phyloP scores from a whole-genome alignment of 768 basidiomycete species.

The Boletus vinaceobasis region DNA sequence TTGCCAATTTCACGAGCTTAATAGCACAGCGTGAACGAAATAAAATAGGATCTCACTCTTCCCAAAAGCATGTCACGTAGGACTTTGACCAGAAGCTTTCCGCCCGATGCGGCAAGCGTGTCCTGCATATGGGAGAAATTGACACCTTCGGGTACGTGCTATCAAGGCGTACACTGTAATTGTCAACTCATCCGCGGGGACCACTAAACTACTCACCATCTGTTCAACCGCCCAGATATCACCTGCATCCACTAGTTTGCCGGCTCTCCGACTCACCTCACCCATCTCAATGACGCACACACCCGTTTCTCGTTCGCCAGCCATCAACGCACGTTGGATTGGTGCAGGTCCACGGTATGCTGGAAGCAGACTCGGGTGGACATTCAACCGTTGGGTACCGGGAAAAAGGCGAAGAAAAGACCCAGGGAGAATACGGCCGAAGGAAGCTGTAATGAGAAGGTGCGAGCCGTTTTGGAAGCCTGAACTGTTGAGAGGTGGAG shows the following conservation, averaged over 20 bases:
- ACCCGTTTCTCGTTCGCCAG: conserved; percentile 65
- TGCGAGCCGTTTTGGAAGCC: conserved; percentile 38
- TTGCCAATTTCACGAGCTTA: not conserved
- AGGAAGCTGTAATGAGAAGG: conserved; percentile 83
- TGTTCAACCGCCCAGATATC: conserved; percentile 54
- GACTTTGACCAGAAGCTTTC: conserved; percentile 65
- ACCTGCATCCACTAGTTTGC: conserved; percentile 68
- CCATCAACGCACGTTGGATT: conserved; percentile 77
- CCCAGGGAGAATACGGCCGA: conserved; percentile 78
- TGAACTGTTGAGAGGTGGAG: not conserved
- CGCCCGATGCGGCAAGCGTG: conserved; percentile 59
- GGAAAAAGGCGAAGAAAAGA: conserved; percentile 61
- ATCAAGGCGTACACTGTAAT: not conserved
- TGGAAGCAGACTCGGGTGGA: conserved; percentile 88
- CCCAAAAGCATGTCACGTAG: conserved; percentile 60
- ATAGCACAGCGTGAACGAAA: not conserved
- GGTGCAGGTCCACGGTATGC: conserved; percentile 88
- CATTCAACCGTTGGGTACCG: conserved; percentile 62
- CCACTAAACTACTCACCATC: conserved; percentile 46
- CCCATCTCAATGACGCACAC: conserved; percentile 81
- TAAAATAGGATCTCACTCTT: conserved; percentile 37
- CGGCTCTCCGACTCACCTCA: conserved; percentile 48
- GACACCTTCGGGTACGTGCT: conserved; percentile 53
- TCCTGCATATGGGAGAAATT: conserved; percentile 58
- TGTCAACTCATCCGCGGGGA: not conserved